These are phyloP conservation scores for Dothidotthia symphoricarpi DNA, from an alignment of 2,329 filamentous ascomycete genomes.

Conservation along the genomic window DNA sequence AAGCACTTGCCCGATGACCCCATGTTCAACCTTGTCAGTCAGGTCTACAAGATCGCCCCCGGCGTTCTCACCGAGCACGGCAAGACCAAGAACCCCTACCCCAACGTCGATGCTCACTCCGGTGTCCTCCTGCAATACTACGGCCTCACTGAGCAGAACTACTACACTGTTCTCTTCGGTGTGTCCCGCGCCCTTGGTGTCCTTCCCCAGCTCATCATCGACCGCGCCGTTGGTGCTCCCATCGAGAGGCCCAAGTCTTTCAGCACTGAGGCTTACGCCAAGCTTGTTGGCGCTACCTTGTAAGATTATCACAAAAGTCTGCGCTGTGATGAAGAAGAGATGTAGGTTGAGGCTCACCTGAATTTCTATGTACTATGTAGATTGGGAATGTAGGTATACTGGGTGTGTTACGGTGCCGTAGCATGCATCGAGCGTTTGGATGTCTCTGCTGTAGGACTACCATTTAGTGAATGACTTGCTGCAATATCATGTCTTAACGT, in stretches of 20 bases:
- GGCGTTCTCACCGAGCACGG: constrained; percentile 98
- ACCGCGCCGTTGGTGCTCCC: constrained; percentile 92
- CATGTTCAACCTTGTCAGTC: constrained; percentile 99
- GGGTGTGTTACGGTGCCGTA: constrained; percentile 26
- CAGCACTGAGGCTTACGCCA: constrained; percentile 94
- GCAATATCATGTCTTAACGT: constrained; percentile 29
- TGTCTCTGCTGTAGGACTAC: constrained; percentile 30
- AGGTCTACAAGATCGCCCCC: constrained; percentile 99
- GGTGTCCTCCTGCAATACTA: constrained; percentile 99
- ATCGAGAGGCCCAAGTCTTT: constrained; percentile 99
- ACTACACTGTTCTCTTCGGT: constrained; percentile 99
- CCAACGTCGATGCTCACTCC: constrained; percentile 98
- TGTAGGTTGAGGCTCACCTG: constrained; percentile 23
- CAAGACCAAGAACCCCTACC: constrained; percentile 99
- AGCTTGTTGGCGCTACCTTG: constrained; percentile 86
- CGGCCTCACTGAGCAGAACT: constrained; percentile 96
- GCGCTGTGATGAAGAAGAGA: constrained; percentile 10
- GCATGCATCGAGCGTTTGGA: constrained; percentile 25
- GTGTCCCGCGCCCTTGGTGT: constrained; percentile 97
- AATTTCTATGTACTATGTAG: constrained; percentile 37
- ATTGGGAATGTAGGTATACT: constrained; percentile 37
- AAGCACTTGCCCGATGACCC: constrained; percentile 93
- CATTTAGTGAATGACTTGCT: constrained; percentile 25
- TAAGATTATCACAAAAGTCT: constrained; percentile 51
- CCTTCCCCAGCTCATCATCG: constrained; percentile 98